Evolutionary conservation across 2,329 filamentous ascomycete species (phyloP).

Genomic region (Clonostachys rhizophaga): DNA sequence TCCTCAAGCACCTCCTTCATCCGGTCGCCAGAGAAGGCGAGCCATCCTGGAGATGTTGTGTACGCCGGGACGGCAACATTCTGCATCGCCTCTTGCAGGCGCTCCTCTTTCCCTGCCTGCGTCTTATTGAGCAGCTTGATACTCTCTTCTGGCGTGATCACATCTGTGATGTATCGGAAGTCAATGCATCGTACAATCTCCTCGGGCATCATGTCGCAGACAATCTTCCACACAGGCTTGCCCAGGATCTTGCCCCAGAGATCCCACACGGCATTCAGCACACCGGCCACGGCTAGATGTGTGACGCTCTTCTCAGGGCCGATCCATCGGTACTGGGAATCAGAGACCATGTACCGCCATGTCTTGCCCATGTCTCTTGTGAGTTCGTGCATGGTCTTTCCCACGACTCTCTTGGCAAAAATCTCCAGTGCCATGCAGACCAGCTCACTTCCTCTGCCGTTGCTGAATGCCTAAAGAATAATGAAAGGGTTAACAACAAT

Average conservation of each 20-base stretch:
- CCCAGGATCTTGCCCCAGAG: constrained; percentile 84
- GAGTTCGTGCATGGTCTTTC: constrained; percentile 71
- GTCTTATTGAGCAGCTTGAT: constrained; percentile 63
- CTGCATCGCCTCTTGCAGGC: constrained; percentile 68
- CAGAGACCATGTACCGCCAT: constrained; percentile 84
- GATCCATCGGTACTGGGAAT: constrained; percentile 89
- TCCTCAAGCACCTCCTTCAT: constrained; percentile 71
- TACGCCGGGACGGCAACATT: constrained; percentile 81
- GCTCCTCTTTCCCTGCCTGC: constrained; percentile 62
- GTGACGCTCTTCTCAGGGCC: constrained; percentile 92
- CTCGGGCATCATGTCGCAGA: constrained; percentile 85
- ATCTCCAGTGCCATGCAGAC: constrained; percentile 81
- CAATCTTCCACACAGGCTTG: constrained; percentile 87
- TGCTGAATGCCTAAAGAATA: constrained; percentile 63
- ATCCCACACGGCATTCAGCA: constrained; percentile 91
- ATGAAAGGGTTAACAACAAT: neutral
- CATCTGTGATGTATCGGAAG: constrained; percentile 91
- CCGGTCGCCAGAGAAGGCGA: constrained; percentile 84
- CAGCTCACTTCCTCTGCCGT: constrained; percentile 86
- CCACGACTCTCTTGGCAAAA: constrained; percentile 70
- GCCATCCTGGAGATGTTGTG: constrained; percentile 85
- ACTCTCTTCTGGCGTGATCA: constrained; percentile 80
- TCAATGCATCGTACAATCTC: constrained; percentile 86
- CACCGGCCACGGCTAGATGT: constrained; percentile 81
- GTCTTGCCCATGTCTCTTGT: constrained; percentile 80